phyloP scores from a whole-genome alignment of 345 rosid species.

The Moricandia moricandioides region DNA sequence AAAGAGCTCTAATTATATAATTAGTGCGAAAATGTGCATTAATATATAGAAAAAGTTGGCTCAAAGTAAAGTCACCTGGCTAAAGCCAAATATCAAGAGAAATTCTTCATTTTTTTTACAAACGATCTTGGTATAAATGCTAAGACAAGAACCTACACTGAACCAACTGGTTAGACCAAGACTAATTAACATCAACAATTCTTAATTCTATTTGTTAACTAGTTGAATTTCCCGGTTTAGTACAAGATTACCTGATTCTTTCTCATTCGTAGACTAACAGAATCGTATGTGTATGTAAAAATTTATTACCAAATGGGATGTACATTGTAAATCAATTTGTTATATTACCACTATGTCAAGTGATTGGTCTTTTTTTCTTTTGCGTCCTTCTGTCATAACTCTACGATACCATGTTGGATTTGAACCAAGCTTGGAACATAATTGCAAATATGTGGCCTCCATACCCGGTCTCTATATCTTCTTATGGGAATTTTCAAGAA shows the following conservation, averaged over 20 bases:
- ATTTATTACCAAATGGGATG: too few species aligned
- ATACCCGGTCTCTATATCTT: not conserved
- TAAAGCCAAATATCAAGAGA: not conserved
- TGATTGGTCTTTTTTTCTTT: not conserved
- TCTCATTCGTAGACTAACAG: too few species aligned
- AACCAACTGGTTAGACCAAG: too few species aligned
- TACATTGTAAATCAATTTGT: too few species aligned
- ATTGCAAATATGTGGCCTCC: not conserved
- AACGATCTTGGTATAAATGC: not conserved
- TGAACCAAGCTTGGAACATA: not conserved
- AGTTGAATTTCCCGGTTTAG: too few species aligned
- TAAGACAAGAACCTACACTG: not conserved
- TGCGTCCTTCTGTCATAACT: not conserved
- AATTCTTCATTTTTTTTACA: slow-evolving; percentile 10
- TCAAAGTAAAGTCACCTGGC: too few species aligned
- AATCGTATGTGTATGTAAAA: too few species aligned
- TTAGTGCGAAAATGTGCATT: slow-evolving; percentile 16
- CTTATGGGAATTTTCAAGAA: not conserved
- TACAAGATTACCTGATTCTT: too few species aligned
- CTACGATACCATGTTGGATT: not conserved
- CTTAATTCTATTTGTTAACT: too few species aligned
- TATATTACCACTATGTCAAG: too few species aligned
- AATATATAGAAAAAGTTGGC: not conserved
- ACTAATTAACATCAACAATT: too few species aligned
- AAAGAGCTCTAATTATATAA: slow-evolving; percentile 7